Conservation (phyloP, 169 alveolate genomes). For the Plasmodium coatneyi region DNA sequence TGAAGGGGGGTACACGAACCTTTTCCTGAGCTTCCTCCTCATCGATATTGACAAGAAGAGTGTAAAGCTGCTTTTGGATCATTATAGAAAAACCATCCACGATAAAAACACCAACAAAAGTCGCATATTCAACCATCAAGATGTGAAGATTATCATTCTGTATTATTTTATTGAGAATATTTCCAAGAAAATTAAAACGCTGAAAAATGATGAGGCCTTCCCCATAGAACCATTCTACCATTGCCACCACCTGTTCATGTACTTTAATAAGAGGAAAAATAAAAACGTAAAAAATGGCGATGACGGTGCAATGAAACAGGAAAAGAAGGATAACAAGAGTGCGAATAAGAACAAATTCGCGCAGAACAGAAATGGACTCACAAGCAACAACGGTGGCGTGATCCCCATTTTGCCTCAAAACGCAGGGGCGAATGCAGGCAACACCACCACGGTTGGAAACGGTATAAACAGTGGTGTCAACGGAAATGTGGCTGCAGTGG, state of each 20-base stretch:
- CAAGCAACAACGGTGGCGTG: neutral
- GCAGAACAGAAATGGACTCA: neutral
- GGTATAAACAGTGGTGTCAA: neutral
- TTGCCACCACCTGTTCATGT: conserved; percentile 68
- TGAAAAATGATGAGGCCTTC: conserved; percentile 61
- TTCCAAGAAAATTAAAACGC: conserved; percentile 67
- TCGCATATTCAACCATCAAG: conserved; percentile 74
- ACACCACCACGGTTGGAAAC: neutral
- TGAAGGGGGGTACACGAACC: conserved; percentile 43
- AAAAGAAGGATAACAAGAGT: conserved; percentile 13
- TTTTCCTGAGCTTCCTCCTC: conserved; percentile 52
- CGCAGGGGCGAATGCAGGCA: neutral
- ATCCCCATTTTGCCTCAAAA: neutral
- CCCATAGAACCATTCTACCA: conserved; percentile 62
- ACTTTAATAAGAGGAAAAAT: conserved; percentile 53
- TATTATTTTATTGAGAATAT: conserved; percentile 72
- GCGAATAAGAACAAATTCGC: neutral
- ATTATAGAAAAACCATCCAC: conserved; percentile 71
- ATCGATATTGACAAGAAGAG: conserved; percentile 60
- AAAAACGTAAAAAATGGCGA: conserved; percentile 37
- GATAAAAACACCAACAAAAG: conserved; percentile 76
- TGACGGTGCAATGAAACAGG: neutral
- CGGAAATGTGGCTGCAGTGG: neutral
- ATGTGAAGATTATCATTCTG: conserved; percentile 69
- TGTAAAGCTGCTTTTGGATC: conserved; percentile 58